Evolutionary conservation across 1,284 basidiomycete species (phyloP).

Genomic region (Puccinia horiana): DNA sequence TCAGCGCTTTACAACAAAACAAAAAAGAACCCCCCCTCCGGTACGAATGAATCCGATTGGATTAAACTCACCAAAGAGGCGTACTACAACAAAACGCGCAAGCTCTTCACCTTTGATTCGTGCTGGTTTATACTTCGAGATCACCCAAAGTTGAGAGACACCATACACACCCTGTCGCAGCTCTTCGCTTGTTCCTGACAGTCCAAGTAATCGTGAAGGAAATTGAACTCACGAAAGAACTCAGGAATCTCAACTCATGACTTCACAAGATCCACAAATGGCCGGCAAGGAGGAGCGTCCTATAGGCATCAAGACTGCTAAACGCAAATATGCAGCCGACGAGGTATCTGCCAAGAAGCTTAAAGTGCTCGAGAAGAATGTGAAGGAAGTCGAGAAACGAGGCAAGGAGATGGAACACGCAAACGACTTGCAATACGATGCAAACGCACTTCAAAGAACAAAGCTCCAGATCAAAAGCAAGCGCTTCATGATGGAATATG

Average conservation of each 20-base stretch:
- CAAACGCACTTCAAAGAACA: neutral
- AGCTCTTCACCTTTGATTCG: neutral
- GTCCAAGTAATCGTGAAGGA: too few species aligned
- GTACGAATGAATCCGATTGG: neutral
- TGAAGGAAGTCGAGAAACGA: neutral
- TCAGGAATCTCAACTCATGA: neutral
- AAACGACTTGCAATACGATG: neutral
- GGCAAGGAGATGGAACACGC: too few species aligned
- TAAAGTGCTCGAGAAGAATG: conserved; percentile 3
- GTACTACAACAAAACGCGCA: neutral
- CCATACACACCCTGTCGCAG: neutral
- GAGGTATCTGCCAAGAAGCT: neutral
- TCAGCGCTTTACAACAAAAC: neutral
- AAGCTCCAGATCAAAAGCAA: neutral
- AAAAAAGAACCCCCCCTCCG: neutral
- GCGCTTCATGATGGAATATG: too few species aligned
- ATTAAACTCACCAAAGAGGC: neutral
- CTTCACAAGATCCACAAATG: neutral
- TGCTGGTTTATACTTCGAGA: neutral
- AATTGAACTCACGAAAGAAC: neutral
- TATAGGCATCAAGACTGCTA: neutral
- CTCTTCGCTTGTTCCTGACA: neutral
- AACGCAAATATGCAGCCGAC: neutral
- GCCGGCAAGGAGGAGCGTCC: neutral
- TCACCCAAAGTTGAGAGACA: neutral